phyloP scores from a whole-genome alignment of 495 filamentous ascomycete species.

The Barbatosphaeria neglecta region DNA sequence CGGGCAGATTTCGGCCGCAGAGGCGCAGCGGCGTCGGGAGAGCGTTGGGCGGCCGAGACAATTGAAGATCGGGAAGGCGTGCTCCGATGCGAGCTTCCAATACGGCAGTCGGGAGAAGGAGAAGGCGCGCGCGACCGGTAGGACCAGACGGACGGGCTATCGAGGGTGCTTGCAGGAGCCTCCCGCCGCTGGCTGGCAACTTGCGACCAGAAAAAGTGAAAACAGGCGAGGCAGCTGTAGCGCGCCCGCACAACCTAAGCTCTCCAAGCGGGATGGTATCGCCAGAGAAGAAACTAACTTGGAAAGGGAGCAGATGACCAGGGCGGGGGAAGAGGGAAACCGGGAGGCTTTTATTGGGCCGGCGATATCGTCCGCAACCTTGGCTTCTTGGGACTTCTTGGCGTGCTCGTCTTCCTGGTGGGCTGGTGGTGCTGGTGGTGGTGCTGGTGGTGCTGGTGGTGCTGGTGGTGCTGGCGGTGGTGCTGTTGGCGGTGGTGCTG shows the following conservation, averaged over 20 bases:
- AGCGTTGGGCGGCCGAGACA: neutral
- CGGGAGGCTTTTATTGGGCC: neutral
- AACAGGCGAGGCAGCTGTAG: neutral
- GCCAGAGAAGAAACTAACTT: no score
- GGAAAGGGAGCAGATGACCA: neutral
- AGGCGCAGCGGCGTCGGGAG: neutral
- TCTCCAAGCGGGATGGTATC: neutral
- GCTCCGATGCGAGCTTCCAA: neutral
- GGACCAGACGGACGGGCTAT: neutral
- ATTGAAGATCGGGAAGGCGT: neutral
- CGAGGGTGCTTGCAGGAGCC: neutral
- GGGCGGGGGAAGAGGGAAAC: neutral
- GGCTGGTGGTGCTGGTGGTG: no score
- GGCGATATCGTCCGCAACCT: neutral
- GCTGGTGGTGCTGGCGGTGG: no score
- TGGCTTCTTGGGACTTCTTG: neutral
- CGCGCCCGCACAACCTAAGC: neutral
- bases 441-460: no score
- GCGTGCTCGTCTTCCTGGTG: no score
- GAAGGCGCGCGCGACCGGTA: neutral
- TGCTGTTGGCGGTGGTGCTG: no score
- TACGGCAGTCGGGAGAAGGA: neutral
- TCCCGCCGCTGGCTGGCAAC: neutral
- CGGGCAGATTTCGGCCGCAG: no score
- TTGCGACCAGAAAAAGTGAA: neutral